These are phyloP conservation scores for Lactarius hengduanensis DNA, from an alignment of 768 basidiomycete genomes.

Conservation along the genomic window DNA sequence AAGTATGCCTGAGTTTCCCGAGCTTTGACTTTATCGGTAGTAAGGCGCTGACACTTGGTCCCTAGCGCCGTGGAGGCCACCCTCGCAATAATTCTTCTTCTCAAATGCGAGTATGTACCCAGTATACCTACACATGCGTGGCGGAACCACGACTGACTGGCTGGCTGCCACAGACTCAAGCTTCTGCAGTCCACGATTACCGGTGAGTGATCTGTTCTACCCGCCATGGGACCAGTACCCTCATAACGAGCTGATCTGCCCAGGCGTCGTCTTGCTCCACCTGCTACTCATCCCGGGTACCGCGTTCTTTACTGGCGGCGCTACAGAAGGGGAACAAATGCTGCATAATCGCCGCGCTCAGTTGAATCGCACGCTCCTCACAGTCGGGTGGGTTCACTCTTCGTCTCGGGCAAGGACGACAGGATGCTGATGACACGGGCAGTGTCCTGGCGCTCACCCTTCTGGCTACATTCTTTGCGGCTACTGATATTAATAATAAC, in stretches of 20 bases:
- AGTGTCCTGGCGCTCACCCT: slow-evolving; percentile 64
- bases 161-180: slow-evolving; percentile 44
- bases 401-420: background rate
- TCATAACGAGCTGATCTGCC: background rate
- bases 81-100: slow-evolving; percentile 62
- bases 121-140: background rate
- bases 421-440: background rate
- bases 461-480: slow-evolving; percentile 67
- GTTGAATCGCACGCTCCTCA: slow-evolving; percentile 67
- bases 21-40: too few species aligned
- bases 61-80: slow-evolving; percentile 67
- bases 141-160: background rate
- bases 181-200: slow-evolving; percentile 68
- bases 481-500: slow-evolving; percentile 45
- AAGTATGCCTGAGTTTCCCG: slow-evolving; percentile 46
- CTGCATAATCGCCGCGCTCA: slow-evolving; percentile 63
- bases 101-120: slow-evolving; percentile 62
- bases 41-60: slow-evolving; percentile 1
- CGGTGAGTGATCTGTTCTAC: slow-evolving; percentile 38
- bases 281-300: slow-evolving; percentile 68
- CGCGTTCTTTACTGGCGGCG: slow-evolving; percentile 68
- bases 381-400: slow-evolving; percentile 54
- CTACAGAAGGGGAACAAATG: slow-evolving; percentile 62
- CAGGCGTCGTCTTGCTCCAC: slow-evolving; percentile 70
- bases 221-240: background rate